Percentiles rank a stretch among this genome's conserved stretches.
Evolutionary conservation across 2,329 filamentous ascomycete genomes (phyloP).

Genomic region (Aaosphaeria arxii): DNA sequence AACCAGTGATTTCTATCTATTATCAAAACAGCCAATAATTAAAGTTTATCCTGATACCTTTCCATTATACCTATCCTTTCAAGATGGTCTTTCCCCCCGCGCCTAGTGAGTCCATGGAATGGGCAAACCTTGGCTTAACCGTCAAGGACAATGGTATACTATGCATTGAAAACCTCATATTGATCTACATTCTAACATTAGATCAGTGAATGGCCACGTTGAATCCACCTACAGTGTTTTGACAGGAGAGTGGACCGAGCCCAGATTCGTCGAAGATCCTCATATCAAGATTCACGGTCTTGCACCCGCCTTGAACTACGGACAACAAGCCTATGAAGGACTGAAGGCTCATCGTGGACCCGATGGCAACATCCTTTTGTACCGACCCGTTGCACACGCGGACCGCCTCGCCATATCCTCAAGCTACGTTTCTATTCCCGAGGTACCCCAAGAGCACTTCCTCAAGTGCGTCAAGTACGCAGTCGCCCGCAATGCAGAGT

Average conservation of each 20-base stretch:
- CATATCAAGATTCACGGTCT: slow-evolving; percentile 18
- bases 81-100: slow-evolving; percentile 10
- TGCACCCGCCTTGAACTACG: slow-evolving; percentile 18
- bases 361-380: slow-evolving; percentile 26
- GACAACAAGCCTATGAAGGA: slow-evolving; percentile 19
- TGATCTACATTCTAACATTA: background rate
- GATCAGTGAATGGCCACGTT: slow-evolving; percentile 16
- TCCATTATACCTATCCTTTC: background rate
- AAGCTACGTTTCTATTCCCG: slow-evolving; percentile 27
- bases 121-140: slow-evolving; percentile 10
- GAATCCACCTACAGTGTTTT: slow-evolving; percentile 9
- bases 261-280: slow-evolving; percentile 11
- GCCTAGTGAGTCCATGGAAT: slow-evolving; percentile 9
- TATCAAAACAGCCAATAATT: background rate
- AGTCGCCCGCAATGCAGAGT: slow-evolving; percentile 22
- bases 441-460: slow-evolving; percentile 26
- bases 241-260: slow-evolving; percentile 13
- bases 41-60: background rate
- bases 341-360: slow-evolving; percentile 16
- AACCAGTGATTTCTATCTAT: background rate
- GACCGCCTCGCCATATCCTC: slow-evolving; percentile 25
- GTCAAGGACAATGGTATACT: slow-evolving; percentile 2
- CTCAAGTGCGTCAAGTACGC: slow-evolving; percentile 20
- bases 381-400: slow-evolving; percentile 30
- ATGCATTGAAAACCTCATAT: background rate